phyloP scores from a whole-genome alignment of 257 asterid genomes.

The Scutellaria minor region DNA sequence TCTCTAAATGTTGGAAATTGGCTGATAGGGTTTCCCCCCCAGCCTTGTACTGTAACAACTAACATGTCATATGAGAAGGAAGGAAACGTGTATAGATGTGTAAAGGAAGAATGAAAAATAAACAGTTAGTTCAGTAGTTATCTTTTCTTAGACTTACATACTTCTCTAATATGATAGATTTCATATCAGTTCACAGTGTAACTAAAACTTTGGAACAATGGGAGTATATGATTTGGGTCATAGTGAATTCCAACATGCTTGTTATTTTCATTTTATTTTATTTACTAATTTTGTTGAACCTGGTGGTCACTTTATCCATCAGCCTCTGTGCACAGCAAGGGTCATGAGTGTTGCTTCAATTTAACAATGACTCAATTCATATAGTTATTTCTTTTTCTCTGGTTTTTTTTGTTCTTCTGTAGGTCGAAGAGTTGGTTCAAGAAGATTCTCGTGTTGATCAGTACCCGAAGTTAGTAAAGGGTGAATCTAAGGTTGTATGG shows the following conservation, averaged over 20 bases:
- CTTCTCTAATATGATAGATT: not conserved
- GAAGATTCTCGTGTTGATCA: conserved; percentile 92
- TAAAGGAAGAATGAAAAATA: conserved; percentile 4
- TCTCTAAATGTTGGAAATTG: too few species aligned
- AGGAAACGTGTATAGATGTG: not conserved
- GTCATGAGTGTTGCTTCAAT: not conserved
- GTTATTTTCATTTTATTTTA: not conserved
- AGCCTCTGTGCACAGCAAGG: conserved; percentile 15
- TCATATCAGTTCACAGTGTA: not conserved
- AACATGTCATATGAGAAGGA: conserved; percentile 8
- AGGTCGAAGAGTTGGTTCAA: conserved; percentile 89
- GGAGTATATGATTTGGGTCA: conserved; percentile 16
- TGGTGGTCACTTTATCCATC: conserved; percentile 20
- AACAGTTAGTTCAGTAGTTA: not conserved
- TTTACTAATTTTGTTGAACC: not conserved
- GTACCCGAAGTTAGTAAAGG: conserved; percentile 82
- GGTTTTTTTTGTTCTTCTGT: conserved; percentile 31
- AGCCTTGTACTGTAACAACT: not conserved
- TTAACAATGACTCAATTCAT: not conserved
- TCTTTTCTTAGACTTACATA: not conserved
- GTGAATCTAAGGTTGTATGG: conserved; percentile 92
- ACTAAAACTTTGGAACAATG: not conserved
- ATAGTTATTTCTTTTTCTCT: too few species aligned
- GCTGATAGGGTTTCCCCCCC: not conserved
- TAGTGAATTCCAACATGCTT: conserved; percentile 15